Conservation (phyloP, 2,329 filamentous ascomycete genomes). For the Huntiella bhutanensis region DNA sequence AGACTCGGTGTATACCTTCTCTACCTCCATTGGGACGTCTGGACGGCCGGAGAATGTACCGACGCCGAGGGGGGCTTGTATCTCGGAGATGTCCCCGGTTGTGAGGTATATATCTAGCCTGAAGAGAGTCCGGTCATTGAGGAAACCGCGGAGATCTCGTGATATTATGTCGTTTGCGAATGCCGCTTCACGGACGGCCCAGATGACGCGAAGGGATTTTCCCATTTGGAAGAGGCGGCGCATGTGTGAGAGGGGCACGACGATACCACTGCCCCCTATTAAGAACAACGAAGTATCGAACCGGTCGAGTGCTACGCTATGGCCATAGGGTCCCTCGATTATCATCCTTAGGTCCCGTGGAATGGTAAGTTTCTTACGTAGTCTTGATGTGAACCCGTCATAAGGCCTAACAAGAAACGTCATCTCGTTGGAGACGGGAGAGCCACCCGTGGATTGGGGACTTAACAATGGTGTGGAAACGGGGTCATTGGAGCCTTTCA, state of each 20-base stretch:
- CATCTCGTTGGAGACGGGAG: slow-evolving; percentile 15
- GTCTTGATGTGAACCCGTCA: slow-evolving; percentile 24
- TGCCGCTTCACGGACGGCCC: slow-evolving; percentile 24
- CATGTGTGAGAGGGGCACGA: slow-evolving; percentile 23
- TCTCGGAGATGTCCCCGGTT: background rate
- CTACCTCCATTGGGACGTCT: slow-evolving; percentile 18
- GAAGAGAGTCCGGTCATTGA: background rate
- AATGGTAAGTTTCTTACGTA: slow-evolving; percentile 16
- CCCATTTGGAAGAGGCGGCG: slow-evolving; percentile 15
- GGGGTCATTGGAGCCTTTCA: slow-evolving; percentile 12
- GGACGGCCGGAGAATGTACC: slow-evolving; percentile 17
- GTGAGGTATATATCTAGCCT: slow-evolving; percentile 22
- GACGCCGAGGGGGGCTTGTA: slow-evolving; percentile 12
- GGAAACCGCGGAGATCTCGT: slow-evolving; percentile 11
- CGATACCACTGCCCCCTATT: slow-evolving; percentile 27
- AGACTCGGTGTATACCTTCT: slow-evolving; percentile 13
- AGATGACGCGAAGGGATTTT: slow-evolving; percentile 20
- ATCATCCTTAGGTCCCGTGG: slow-evolving; percentile 19
- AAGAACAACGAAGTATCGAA: slow-evolving; percentile 25
- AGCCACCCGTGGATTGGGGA: slow-evolving; percentile 1
- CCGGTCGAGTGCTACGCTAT: slow-evolving; percentile 20
- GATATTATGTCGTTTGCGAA: slow-evolving; percentile 21
- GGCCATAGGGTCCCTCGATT: slow-evolving; percentile 28
- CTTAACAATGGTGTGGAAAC: slow-evolving; percentile 18
- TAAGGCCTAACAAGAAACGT: slow-evolving; percentile 28